These are phyloP conservation scores for Ephemerocybe angulata DNA, from an alignment of 768 basidiomycete species.

Conservation along the genomic window DNA sequence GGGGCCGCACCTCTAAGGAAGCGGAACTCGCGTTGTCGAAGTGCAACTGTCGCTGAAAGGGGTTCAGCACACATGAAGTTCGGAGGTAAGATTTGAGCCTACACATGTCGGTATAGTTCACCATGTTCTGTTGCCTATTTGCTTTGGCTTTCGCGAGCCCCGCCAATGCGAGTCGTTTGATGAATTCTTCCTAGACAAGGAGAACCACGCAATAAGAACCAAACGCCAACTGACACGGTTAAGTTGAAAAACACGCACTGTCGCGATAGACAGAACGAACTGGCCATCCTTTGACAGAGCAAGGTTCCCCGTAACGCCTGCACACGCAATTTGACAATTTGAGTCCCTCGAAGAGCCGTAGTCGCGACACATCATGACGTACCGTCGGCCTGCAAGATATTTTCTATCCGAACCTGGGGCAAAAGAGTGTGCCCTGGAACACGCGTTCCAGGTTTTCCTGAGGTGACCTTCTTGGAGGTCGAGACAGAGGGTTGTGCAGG, in stretches of 20 bases:
- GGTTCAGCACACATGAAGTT: not conserved
- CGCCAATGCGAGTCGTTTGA: slow-evolving; percentile 69
- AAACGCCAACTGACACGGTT: not conserved
- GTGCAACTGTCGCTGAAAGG: slow-evolving; percentile 50
- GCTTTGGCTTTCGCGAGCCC: slow-evolving; percentile 57
- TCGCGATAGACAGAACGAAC: slow-evolving; percentile 71
- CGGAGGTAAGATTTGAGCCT: slow-evolving; percentile 19
- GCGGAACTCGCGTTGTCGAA: slow-evolving; percentile 65
- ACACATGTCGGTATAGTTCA: slow-evolving; percentile 80
- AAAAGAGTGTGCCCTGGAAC: slow-evolving; percentile 64
- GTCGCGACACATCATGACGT: slow-evolving; percentile 18
- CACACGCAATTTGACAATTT: slow-evolving; percentile 10
- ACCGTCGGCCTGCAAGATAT: slow-evolving; percentile 79
- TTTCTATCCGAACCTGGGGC: slow-evolving; percentile 65
- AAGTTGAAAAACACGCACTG: slow-evolving; percentile 41
- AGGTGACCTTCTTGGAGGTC: slow-evolving; percentile 21
- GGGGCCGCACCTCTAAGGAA: slow-evolving; percentile 57
- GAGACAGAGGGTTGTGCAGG: slow-evolving; percentile 14
- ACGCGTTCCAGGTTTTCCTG: slow-evolving; percentile 35
- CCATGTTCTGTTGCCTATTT: slow-evolving; percentile 47
- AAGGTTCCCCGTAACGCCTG: slow-evolving; percentile 45
- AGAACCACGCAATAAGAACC: slow-evolving; percentile 4
- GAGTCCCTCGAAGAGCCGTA: not conserved
- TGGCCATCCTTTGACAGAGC: slow-evolving; percentile 73
- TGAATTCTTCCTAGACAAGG: slow-evolving; percentile 91